A percentile compares a stretch with the other conserved stretches of the same genome.
These are phyloP conservation scores for Tolypocladium ophioglossoides DNA, from an alignment of 2,329 filamentous ascomycete species.

Conservation along the genomic window DNA sequence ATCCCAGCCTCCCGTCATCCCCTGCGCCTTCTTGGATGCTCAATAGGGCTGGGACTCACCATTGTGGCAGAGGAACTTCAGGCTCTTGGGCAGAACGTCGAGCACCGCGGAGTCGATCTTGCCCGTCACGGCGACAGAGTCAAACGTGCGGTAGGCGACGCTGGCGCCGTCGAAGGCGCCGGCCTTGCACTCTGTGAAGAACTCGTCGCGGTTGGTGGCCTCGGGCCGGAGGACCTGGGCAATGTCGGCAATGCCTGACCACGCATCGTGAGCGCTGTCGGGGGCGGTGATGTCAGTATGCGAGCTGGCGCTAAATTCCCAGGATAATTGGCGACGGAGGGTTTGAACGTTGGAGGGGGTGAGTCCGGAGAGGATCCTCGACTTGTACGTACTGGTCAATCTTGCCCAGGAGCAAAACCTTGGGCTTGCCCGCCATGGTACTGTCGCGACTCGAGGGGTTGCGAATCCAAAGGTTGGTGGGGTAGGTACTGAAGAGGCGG, in stretches of 20 bases:
- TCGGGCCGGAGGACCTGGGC: constrained; percentile 55
- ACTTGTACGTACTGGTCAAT: constrained; percentile 25
- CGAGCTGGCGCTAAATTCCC: not conserved
- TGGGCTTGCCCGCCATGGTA: constrained; percentile 18
- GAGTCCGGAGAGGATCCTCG: not conserved
- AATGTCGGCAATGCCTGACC: constrained; percentile 48
- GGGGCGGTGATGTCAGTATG: not conserved
- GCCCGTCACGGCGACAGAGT: constrained; percentile 54
- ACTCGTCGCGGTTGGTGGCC: constrained; percentile 52
- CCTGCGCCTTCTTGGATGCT: no score
- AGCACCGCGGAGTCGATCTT: constrained; percentile 62
- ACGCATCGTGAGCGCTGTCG: constrained; percentile 53
- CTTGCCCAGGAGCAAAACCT: constrained; percentile 28
- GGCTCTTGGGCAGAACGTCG: constrained; percentile 37
- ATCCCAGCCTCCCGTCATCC: not conserved
- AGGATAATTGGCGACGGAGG: not conserved
- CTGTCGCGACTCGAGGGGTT: constrained; percentile 1
- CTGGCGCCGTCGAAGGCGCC: constrained; percentile 56
- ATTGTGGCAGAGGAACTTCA: constrained; percentile 51
- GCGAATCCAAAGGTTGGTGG: not conserved
- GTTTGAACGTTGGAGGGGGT: no score
- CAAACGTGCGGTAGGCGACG: constrained; percentile 62
- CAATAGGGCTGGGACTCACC: constrained; percentile 23
- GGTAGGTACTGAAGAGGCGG: not conserved
- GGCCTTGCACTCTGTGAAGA: constrained; percentile 56